phyloP scores from a whole-genome alignment of 495 filamentous ascomycete species.

The Penicillium salamii region DNA sequence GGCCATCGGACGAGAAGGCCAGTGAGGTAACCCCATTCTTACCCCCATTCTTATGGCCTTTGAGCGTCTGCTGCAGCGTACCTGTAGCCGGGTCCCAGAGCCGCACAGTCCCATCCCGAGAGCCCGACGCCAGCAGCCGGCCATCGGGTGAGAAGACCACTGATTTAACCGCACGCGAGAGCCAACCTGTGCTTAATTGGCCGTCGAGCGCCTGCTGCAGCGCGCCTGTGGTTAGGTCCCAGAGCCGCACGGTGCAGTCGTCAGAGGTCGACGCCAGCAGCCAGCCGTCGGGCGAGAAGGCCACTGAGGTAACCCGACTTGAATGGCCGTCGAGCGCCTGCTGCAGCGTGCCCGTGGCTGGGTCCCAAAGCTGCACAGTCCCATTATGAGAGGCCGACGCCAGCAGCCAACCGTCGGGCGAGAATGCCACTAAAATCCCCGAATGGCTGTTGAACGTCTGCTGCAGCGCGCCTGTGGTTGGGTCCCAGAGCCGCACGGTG shows the following conservation, averaged over 20 bases:
- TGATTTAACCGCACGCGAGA: constrained; percentile 7
- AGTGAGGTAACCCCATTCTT: no score
- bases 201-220: constrained; percentile 17
- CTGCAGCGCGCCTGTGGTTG: no score
- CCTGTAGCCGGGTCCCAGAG: constrained; percentile 30
- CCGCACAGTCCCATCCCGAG: constrained; percentile 19
- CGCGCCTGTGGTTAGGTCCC: constrained; percentile 22
- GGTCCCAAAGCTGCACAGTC: constrained; percentile 9
- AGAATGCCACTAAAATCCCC: constrained; percentile 12
- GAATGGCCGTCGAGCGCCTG: constrained; percentile 19
- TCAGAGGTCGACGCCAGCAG: constrained; percentile 22
- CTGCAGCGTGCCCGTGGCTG: not conserved
- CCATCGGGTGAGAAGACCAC: constrained; percentile 23
- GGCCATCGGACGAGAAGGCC: not conserved
- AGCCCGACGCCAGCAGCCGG: constrained; percentile 26
- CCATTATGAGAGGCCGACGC: constrained; percentile 11
- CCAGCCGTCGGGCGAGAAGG: no score
- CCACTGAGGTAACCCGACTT: no score
- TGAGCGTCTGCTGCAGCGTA: constrained; percentile 15
- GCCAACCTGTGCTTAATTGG: no score
- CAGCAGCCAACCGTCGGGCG: constrained; percentile 12
- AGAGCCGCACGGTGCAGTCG: constrained; percentile 32
- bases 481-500: no score
- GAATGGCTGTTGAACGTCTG: constrained; percentile 19
- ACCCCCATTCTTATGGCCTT: constrained; percentile 1